These are phyloP conservation scores for Paramecium octaurelia DNA, from an alignment of 73 alveolate species.

Conservation along the genomic window DNA sequence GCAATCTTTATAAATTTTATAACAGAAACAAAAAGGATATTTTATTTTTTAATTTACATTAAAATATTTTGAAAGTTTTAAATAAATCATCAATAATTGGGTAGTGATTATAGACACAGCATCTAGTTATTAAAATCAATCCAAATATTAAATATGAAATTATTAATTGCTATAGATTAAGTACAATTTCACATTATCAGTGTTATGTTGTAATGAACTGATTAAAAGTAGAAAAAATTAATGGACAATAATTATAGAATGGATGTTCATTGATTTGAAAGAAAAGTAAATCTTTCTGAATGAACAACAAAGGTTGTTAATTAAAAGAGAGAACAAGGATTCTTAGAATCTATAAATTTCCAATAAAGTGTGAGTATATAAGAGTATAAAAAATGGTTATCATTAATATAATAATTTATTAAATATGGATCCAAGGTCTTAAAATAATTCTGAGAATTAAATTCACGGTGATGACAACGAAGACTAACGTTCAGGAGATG, in stretches of 20 bases:
- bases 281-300: neutral
- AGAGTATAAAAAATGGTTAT: neutral
- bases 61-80: neutral
- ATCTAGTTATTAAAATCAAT: too few species aligned
- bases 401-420: neutral
- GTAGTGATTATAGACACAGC: too few species aligned
- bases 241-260: neutral
- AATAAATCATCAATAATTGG: too few species aligned
- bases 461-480: conserved; percentile 3
- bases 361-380: neutral
- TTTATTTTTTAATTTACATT: neutral
- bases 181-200: neutral
- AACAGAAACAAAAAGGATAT: neutral
- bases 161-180: neutral
- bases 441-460: conserved; percentile 1
- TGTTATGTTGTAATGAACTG: neutral
- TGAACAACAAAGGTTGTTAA: neutral
- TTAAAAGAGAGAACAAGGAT: neutral
- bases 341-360: neutral
- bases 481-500: conserved; percentile 2
- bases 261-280: neutral
- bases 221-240: neutral
- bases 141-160: too few species aligned
- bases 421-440: conserved; percentile 7
- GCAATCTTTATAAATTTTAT: neutral